Base-by-base conservation (phyloP, 805 yeast species). In the Myxozyma lipomycoides region DNA sequence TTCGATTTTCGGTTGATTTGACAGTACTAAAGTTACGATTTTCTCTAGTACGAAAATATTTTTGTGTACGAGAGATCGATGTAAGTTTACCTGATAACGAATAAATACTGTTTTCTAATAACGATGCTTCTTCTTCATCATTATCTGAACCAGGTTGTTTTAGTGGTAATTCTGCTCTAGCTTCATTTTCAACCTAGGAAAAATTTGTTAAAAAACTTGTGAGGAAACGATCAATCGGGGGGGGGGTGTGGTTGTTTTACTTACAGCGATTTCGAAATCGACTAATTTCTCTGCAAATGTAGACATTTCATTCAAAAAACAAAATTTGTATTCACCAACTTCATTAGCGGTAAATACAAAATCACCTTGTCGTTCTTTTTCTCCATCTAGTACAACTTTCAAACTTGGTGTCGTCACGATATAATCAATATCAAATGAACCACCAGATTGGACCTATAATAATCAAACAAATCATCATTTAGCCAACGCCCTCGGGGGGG, bases 11-110 rank as follows among this genome's bases (percentile, higher is more conserved):
- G 28, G 95, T 87, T 45, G 87, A 79, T 67, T 76, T 75, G 56
- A 87, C 96, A 39, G 96, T 87, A 45, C 84, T 79, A 78, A 87
- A 93, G 72, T 91, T 91, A 72, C 98, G 79, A 71, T 81, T 81
- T 70, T 86, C 91, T 73, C 98, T 83, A 10, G 95, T 82, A 70
- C 82, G 85, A 75, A 90, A 89, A 70, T 90, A 85, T 61, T 83
- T 86, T 65, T 91, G 63, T 34, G 61, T 45, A 39, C 72, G 67
- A 22, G 56, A 52, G 40, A 62, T 54, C 35, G 58, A 55, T 19
- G 64, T 52, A 48, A 70, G 62, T 42, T 62, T 61, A 38, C 51
- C 49, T 10, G 59, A 55, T 24, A 62, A 37, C n/a, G 59, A 38
- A 49, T 74, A 76, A 22, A 83, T 51, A 45, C 60, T 50, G 36